phyloP scores from a whole-genome alignment of 352 stramenopile species.

The Phytophthora kernoviae region DNA sequence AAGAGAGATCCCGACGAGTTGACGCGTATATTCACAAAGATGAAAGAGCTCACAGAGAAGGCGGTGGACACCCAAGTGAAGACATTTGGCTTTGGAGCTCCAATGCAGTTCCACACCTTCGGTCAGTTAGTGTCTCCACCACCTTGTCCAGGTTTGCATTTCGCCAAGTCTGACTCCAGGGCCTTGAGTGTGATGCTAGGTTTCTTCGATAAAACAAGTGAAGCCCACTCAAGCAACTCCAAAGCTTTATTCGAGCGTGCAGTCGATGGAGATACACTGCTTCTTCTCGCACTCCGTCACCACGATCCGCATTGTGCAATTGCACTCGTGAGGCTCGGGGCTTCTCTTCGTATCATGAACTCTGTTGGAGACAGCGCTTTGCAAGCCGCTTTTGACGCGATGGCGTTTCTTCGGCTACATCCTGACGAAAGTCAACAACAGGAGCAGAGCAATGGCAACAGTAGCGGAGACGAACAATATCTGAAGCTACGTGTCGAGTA shows the following conservation, averaged over 20 bases:
- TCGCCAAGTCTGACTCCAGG: neutral
- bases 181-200: slow-evolving; percentile 28
- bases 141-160: neutral
- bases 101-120: slow-evolving; percentile 56
- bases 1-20: slow-evolving; percentile 40
- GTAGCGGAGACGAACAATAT: slow-evolving; percentile 6
- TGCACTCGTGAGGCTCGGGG: slow-evolving; percentile 37
- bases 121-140: slow-evolving; percentile 26
- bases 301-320: slow-evolving; percentile 37
- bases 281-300: slow-evolving; percentile 54
- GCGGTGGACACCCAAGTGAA: slow-evolving; percentile 44
- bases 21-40: slow-evolving; percentile 41
- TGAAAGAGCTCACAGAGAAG: slow-evolving; percentile 26
- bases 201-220: slow-evolving; percentile 48
- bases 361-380: slow-evolving; percentile 36
- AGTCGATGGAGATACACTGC: slow-evolving; percentile 54
- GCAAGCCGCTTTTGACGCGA: slow-evolving; percentile 37
- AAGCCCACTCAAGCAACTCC: slow-evolving; percentile 6
- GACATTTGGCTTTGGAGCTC: slow-evolving; percentile 49
- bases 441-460: neutral
- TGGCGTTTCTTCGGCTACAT: slow-evolving; percentile 36
- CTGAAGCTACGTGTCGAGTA: slow-evolving; percentile 30
- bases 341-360: slow-evolving; percentile 41
- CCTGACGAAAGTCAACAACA: slow-evolving; percentile 11
- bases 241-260: slow-evolving; percentile 41